phyloP scores from a whole-genome alignment of 2,329 filamentous ascomycete genomes.

The Fusarium heterosporum region DNA sequence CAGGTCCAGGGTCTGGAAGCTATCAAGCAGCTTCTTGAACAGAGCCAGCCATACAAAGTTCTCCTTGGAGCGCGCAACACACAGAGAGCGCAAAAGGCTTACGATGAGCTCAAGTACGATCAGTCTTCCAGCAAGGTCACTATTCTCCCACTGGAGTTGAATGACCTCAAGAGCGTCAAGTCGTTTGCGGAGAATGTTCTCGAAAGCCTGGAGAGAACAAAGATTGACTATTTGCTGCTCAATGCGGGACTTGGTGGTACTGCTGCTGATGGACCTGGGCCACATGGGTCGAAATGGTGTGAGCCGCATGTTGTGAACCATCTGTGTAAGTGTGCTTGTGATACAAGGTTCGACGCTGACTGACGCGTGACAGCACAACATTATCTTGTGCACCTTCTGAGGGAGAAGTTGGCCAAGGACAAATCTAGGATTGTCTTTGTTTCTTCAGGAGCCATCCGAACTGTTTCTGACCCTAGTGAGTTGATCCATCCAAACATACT shows the following conservation, averaged over 20 bases:
- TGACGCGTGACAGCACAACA: conserved; percentile 59
- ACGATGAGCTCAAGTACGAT: conserved; percentile 58
- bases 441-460: conserved; percentile 61
- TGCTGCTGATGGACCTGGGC: conserved; percentile 51
- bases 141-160: conserved; percentile 62
- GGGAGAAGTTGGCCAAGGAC: conserved; percentile 60
- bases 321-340: conserved; percentile 54
- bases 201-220: conserved; percentile 54
- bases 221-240: conserved; percentile 62
- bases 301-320: conserved; percentile 65
- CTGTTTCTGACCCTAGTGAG: conserved; percentile 55
- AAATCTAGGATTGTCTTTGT: conserved; percentile 62
- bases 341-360: not conserved
- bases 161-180: conserved; percentile 58
- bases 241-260: conserved; percentile 61
- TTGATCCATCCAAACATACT: fast-evolving
- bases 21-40: conserved; percentile 62
- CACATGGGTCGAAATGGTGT: conserved; percentile 61
- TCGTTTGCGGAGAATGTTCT: conserved; percentile 60
- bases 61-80: conserved; percentile 64
- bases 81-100: conserved; percentile 55
- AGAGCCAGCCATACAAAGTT: conserved; percentile 59
- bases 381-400: conserved; percentile 63
- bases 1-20: conserved; percentile 61
- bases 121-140: conserved; percentile 54